phyloP scores from a whole-genome alignment of 768 basidiomycete species.

The Suillus placidus region DNA sequence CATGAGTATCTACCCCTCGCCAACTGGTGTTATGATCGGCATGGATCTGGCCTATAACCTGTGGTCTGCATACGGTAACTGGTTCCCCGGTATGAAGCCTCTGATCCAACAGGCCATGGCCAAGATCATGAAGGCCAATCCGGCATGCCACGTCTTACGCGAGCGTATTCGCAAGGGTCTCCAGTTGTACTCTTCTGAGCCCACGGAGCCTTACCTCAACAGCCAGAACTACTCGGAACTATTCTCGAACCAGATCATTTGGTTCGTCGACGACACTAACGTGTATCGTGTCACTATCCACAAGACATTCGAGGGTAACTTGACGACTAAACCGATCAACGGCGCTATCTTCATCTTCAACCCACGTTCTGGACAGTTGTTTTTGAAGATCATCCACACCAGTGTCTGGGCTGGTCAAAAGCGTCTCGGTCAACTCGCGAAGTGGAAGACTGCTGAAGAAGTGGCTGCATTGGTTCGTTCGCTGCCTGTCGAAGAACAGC shows the following conservation, averaged over 20 bases:
- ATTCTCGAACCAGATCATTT: constrained; percentile 98
- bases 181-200: constrained; percentile 98
- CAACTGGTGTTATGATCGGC: constrained; percentile 98
- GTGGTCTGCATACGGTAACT: constrained; percentile 98
- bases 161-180: constrained; percentile 99
- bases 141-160: constrained; percentile 93
- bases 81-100: constrained; percentile 99
- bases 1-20: constrained; percentile 99
- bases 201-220: constrained; percentile 98
- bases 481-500: constrained; percentile 99
- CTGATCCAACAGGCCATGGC: constrained; percentile 99
- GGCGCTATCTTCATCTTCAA: constrained; percentile 99
- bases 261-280: constrained; percentile 99
- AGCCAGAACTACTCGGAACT: constrained; percentile 97
- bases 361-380: constrained; percentile 96
- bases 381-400: constrained; percentile 99
- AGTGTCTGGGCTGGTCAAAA: constrained; percentile 99
- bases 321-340: constrained; percentile 99
- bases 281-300: constrained; percentile 99
- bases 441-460: constrained; percentile 99
- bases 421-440: constrained; percentile 98
- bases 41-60: constrained; percentile 98
- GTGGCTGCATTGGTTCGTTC: constrained; percentile 97
- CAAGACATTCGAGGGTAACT: constrained; percentile 99
- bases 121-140: constrained; percentile 99